Percentiles rank a stretch among this genome's conserved stretches.
These are phyloP conservation scores for Paragyromitra xinjiangensis DNA, from an alignment of 495 filamentous ascomycete species.

Conservation along the genomic window DNA sequence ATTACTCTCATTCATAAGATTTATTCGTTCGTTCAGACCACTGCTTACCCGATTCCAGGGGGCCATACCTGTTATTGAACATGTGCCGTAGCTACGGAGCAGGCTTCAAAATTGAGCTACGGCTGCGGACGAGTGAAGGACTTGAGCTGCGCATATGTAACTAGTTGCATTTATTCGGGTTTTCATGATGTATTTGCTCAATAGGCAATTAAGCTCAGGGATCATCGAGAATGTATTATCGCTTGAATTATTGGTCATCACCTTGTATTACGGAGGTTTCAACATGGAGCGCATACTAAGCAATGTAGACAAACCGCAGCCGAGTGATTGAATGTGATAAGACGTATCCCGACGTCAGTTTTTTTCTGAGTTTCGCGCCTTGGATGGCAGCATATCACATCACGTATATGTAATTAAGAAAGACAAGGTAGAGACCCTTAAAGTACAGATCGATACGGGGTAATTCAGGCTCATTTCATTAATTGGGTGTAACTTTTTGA, in stretches of 20 bases:
- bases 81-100: no score
- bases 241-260: background rate
- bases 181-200: background rate
- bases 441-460: background rate
- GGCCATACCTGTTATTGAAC: constrained; percentile 53
- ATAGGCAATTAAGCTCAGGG: background rate
- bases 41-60: constrained; percentile 41
- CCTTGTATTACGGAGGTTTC: background rate
- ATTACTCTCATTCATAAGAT: background rate
- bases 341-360: background rate
- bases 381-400: background rate
- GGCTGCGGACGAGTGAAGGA: no score
- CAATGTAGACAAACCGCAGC: background rate
- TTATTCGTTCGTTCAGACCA: background rate
- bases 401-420: background rate
- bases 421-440: background rate
- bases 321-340: constrained; percentile 30
- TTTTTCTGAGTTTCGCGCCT: background rate
- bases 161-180: background rate
- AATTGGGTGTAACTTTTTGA: background rate
- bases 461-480: background rate
- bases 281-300: background rate
- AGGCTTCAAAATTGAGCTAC: background rate
- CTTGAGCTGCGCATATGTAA: background rate
- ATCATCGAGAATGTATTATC: no score